Percentiles rank a stretch among this genome's conserved stretches.
These are phyloP conservation scores for Coemansia sp. DNA, from an alignment of 192 early-diverging fungal genomes.

Conservation along the genomic window DNA sequence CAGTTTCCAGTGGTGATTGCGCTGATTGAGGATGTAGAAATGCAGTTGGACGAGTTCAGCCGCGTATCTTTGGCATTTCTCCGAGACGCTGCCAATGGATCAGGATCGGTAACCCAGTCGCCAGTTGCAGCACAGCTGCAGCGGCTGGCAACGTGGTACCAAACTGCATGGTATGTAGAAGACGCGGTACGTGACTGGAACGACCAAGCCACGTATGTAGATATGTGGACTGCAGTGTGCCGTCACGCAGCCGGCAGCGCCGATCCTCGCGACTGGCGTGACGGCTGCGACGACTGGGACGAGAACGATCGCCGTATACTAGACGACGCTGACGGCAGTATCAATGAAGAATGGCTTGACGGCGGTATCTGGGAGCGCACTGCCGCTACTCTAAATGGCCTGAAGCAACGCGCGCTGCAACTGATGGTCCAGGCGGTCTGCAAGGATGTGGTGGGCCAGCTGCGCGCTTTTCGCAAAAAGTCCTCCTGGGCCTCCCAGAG, in stretches of 20 bases:
- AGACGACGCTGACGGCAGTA: conserved; percentile 9
- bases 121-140: conserved; percentile 28
- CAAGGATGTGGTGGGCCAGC: conserved; percentile 29
- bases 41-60: conserved; percentile 49
- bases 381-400: conserved; percentile 24
- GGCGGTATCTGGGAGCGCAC: conserved; percentile 47
- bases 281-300: conserved; percentile 31
- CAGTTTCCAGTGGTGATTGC: conserved; percentile 62
- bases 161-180: conserved; percentile 47
- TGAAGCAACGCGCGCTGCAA: conserved; percentile 32
- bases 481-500: conserved; percentile 15
- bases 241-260: conserved; percentile 14
- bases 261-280: conserved; percentile 49
- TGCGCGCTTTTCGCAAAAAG: conserved; percentile 49
- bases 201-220: conserved; percentile 34
- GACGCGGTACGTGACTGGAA: conserved; percentile 49
- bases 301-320: conserved; percentile 21
- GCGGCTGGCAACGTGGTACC: conserved; percentile 43
- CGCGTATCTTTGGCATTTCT: conserved; percentile 53
- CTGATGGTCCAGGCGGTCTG: conserved; percentile 37
- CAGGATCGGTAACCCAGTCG: neutral
- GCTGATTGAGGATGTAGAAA: conserved; percentile 53
- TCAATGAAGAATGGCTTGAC: conserved; percentile 33
- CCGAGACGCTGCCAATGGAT: conserved; percentile 13
- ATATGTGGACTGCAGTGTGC: conserved; percentile 47